These are phyloP conservation scores for Cairneyella variabilis DNA, from an alignment of 495 filamentous ascomycete species.

Conservation along the genomic window DNA sequence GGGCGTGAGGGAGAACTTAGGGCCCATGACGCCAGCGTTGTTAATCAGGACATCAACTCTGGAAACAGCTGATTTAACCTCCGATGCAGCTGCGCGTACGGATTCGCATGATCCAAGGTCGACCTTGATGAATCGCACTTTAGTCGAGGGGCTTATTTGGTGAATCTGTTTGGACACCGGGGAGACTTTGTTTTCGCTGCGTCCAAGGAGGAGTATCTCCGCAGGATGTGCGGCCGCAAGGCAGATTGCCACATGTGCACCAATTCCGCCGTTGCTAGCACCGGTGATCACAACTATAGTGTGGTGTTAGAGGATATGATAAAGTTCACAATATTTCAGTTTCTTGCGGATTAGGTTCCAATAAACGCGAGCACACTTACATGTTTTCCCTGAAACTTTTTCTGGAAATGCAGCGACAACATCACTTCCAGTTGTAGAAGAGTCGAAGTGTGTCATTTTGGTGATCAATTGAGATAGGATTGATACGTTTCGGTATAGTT, in stretches of 20 bases:
- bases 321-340: too few species aligned
- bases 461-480: too few species aligned
- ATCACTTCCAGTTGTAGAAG: too few species aligned
- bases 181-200: slow-evolving; percentile 32
- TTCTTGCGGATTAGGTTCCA: too few species aligned
- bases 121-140: not conserved
- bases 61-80: slow-evolving; percentile 20
- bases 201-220: slow-evolving; percentile 37
- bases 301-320: too few species aligned
- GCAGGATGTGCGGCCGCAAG: slow-evolving; percentile 38
- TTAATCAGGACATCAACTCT: slow-evolving; percentile 32
- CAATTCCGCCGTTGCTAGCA: slow-evolving; percentile 38
- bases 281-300: slow-evolving; percentile 44
- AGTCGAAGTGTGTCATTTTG: too few species aligned
- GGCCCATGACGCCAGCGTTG: slow-evolving; percentile 30
- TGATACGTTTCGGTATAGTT: too few species aligned
- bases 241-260: slow-evolving; percentile 39
- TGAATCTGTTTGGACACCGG: slow-evolving; percentile 26
- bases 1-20: not conserved
- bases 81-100: slow-evolving; percentile 28
- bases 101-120: slow-evolving; percentile 5
- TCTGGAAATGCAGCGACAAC: too few species aligned
- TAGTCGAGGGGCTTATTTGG: not conserved
- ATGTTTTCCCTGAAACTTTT: too few species aligned
- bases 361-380: too few species aligned